Evolutionary conservation across 2,329 filamentous ascomycete species (phyloP).

Genomic region (Chaetomium strumarium): DNA sequence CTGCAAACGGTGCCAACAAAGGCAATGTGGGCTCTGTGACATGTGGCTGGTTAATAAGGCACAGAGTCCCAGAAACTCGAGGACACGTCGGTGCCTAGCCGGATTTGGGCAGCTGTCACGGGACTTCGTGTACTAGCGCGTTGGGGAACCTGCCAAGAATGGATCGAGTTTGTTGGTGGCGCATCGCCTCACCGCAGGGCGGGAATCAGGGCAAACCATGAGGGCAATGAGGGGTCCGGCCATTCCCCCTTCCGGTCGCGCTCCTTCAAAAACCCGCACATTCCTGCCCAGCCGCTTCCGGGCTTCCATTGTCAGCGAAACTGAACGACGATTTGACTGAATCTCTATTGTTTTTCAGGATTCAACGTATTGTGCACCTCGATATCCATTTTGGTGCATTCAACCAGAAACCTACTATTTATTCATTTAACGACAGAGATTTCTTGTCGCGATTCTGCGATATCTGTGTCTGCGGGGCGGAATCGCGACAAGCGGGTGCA

Average conservation of each 20-base stretch:
- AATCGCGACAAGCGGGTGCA: constrained; percentile 12
- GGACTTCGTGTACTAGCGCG: constrained; percentile 24
- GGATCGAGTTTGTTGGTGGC: constrained; percentile 13
- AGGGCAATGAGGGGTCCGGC: constrained; percentile 18
- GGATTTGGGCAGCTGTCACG: constrained; percentile 15
- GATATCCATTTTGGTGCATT: too few relatives aligned
- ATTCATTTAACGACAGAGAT: background rate
- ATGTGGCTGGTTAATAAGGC: constrained; percentile 1
- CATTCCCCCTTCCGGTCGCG: constrained; percentile 10
- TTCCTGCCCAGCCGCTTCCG: constrained; percentile 15
- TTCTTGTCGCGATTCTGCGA: background rate
- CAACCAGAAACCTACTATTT: too few relatives aligned
- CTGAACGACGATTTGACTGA: too few relatives aligned
- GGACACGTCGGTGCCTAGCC: constrained; percentile 14
- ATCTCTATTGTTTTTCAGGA: too few relatives aligned
- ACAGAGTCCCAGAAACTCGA: background rate
- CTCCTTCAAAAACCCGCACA: constrained; percentile 21
- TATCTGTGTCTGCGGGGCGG: constrained; percentile 8
- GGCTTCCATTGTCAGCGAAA: background rate
- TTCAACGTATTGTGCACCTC: too few relatives aligned
- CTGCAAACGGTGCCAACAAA: constrained; percentile 1
- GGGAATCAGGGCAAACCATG: background rate
- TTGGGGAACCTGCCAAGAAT: background rate
- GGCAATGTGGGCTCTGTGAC: background rate
- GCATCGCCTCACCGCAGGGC: constrained; percentile 19